Conservation (phyloP, 306 rosid species). For the Quercus glauca region DNA sequence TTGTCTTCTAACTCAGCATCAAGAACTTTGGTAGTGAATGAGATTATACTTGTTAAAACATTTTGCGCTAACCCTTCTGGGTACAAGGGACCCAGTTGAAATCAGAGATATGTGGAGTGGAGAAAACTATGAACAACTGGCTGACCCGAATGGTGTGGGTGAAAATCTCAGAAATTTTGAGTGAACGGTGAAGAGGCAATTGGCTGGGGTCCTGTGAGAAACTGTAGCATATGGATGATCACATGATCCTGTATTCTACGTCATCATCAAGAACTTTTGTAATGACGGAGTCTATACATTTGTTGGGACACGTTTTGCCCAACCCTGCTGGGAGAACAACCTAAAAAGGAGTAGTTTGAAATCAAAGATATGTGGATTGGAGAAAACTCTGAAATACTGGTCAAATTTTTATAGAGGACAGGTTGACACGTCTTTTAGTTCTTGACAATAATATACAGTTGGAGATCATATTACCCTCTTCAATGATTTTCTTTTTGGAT, state of each 20-base stretch:
- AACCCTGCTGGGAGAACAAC: neutral
- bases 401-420: too few species aligned
- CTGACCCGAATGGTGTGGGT: neutral
- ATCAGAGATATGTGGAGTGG: neutral
- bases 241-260: conserved; percentile 25
- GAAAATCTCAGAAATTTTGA: neutral
- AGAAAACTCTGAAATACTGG: neutral
- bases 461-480: too few species aligned
- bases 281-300: conserved; percentile 4
- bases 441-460: too few species aligned
- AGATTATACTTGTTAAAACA: neutral
- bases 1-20: conserved; percentile 17
- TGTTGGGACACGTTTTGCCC: neutral
- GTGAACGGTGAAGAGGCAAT: conserved; percentile 11
- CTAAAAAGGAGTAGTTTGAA: neutral
- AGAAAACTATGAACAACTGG: neutral
- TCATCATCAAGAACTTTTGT: neutral
- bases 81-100: conserved; percentile 1
- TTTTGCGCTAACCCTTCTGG: neutral
- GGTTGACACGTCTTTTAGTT: too few species aligned
- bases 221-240: conserved; percentile 13
- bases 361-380: neutral
- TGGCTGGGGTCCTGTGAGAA: conserved; percentile 4
- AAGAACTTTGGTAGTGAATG: conserved; percentile 13
- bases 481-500: too few species aligned